Conservation (phyloP, 345 rosid genomes). For the Pistacia vera region DNA sequence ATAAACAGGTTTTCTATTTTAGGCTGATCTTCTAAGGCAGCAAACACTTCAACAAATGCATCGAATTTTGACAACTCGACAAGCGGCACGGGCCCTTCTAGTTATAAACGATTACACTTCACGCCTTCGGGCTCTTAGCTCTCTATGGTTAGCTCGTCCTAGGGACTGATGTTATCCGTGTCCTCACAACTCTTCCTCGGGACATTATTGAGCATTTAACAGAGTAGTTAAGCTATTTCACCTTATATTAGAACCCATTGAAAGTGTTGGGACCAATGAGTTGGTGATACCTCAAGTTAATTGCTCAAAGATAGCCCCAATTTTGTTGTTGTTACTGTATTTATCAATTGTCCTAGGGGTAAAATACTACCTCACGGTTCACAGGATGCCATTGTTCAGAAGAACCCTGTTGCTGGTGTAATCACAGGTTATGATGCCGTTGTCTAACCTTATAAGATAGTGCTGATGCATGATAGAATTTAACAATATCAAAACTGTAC, state of each 20-base stretch:
- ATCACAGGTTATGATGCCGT: no score
- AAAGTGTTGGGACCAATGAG: not conserved
- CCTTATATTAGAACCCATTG: conserved; percentile 3
- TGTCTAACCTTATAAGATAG: not conserved
- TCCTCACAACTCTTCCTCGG: not conserved
- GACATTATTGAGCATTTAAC: not conserved
- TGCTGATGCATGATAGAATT: conserved; percentile 15
- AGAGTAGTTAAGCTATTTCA: conserved; percentile 1
- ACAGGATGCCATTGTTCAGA: not conserved
- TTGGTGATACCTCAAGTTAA: not conserved
- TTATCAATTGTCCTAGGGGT: not conserved
- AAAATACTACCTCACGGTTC: not conserved
- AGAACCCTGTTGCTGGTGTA: not conserved
- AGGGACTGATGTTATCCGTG: conserved; percentile 41
- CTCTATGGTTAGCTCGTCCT: conserved; percentile 90
- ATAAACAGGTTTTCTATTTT: conserved; percentile 7
- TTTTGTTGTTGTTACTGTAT: conserved; percentile 1
- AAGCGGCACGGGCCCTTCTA: conserved; percentile 86
- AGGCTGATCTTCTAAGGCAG: conserved; percentile 95
- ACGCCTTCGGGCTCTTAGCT: conserved; percentile 91
- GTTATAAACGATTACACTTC: conserved; percentile 77
- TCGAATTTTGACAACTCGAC: conserved; percentile 80
- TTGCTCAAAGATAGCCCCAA: not conserved
- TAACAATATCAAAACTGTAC: not conserved
- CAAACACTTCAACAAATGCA: conserved; percentile 91